Evolutionary conservation across 495 filamentous ascomycete species (phyloP), one percentile per base, ranked within the genome.

Genomic region (Penicillium nucicola): DNA sequence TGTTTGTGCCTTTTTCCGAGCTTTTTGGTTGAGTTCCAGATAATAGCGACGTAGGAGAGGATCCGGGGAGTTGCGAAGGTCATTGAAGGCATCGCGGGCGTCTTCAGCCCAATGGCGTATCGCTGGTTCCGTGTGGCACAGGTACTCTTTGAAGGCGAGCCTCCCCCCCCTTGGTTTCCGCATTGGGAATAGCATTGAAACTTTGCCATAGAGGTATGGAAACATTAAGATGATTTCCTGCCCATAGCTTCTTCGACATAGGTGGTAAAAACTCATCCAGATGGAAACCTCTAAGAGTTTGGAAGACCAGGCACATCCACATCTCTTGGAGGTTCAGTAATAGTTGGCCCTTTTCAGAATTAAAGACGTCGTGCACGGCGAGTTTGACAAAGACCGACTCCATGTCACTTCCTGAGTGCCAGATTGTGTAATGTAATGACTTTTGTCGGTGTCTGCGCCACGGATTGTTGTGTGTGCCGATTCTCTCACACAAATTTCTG

Each of bases 361-460:
- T 20, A 10, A 35, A 13, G 3, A n/a, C 22, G 1, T 41, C n/a
- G 12, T 28, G n/a, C 7, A 5, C 28, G 19, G 32, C 48, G 8
- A 60, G 49, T 20, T 32, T 56, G 5, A 60, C 57, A 42, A 60
- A 56, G 0, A 31, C 20, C n/a, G 57, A 56, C 6, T 52, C 10
- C 4, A 51, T 48, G 15, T 60, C 39, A 18, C 14, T 22, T 5
- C 13, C 31, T 5, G 56, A 52, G 22, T 49, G 37, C 52, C 56
- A 59, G 11, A 55, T 38, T 18, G 50, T 32, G 33, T 59, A 59
- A 28, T 59, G 48, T 17, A 59, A 43, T 15, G 19, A 41, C 1
- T 34, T 32, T 18, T 53, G 8, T 12, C 31, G 14, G 1, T 37
- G 1, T 3, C 45, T 40, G 30, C 22, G 22, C 7, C 5, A 42